Conservation (phyloP, 257 asterid genomes). For the Jaltomata sinuosa region DNA sequence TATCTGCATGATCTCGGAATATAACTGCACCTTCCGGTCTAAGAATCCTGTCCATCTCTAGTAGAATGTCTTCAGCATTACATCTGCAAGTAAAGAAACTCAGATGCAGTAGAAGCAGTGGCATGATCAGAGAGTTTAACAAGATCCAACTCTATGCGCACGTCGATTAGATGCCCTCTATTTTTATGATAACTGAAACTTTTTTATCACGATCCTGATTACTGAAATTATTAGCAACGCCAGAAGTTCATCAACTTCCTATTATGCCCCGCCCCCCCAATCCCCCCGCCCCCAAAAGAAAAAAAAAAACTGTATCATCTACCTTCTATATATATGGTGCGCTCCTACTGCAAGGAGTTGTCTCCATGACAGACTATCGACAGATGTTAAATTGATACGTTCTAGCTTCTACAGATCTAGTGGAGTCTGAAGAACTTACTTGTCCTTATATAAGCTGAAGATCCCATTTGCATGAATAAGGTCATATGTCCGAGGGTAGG, state of each 20-base stretch:
- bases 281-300: not conserved
- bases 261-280: not conserved
- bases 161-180: not conserved
- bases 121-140: not conserved
- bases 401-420: not conserved
- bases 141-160: not conserved
- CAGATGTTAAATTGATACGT: not conserved
- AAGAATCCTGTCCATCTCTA: slow-evolving; percentile 34
- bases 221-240: not conserved
- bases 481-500: slow-evolving; percentile 38
- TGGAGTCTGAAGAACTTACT: slow-evolving; percentile 15
- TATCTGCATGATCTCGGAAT: slow-evolving; percentile 27
- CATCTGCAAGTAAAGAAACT: slow-evolving; percentile 18
- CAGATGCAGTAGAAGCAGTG: not conserved
- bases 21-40: slow-evolving; percentile 42
- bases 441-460: slow-evolving; percentile 32
- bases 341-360: not conserved
- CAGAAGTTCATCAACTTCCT: not conserved
- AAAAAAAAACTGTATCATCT: not conserved
- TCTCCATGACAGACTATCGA: not conserved
- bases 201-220: not conserved
- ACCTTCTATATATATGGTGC: not conserved
- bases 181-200: not conserved
- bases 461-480: slow-evolving; percentile 32
- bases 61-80: slow-evolving; percentile 20